phyloP scores from a whole-genome alignment of 2,329 filamentous ascomycete genomes.

The Alternaria dauci region DNA sequence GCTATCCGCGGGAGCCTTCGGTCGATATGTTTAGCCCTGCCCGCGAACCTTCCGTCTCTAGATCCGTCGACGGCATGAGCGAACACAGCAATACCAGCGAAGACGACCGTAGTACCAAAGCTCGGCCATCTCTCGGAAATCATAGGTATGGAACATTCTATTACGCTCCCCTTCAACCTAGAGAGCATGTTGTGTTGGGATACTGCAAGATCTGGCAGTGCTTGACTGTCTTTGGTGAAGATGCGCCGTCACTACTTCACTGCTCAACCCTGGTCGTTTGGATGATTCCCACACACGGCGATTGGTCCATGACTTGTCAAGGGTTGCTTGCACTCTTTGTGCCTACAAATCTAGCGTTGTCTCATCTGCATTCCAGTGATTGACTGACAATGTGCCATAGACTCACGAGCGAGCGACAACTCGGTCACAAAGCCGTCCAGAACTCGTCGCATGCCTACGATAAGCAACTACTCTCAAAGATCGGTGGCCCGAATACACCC shows the following conservation, averaged over 20 bases:
- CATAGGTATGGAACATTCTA: slow-evolving; percentile 51
- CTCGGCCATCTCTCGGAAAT: slow-evolving; percentile 50
- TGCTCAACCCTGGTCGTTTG: not conserved
- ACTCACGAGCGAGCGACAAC: slow-evolving; percentile 66
- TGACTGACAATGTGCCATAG: slow-evolving; percentile 49
- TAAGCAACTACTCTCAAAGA: slow-evolving; percentile 68
- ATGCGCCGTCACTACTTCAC: not conserved
- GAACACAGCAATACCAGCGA: slow-evolving; percentile 45
- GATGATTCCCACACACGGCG: not conserved
- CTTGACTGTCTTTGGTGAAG: slow-evolving; percentile 1
- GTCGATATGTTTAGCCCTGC: slow-evolving; percentile 43
- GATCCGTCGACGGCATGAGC: slow-evolving; percentile 49
- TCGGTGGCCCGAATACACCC: slow-evolving; percentile 66
- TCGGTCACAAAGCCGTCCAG: slow-evolving; percentile 65
- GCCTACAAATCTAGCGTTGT: not conserved
- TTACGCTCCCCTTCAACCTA: not conserved
- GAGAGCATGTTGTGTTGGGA: not conserved
- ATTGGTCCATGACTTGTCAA: slow-evolving; percentile 3
- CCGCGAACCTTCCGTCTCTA: slow-evolving; percentile 53
- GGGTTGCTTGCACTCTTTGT: not conserved
- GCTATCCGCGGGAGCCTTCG: slow-evolving; percentile 37
- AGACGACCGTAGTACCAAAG: slow-evolving; percentile 46
- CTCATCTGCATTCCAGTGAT: slow-evolving; percentile 8
- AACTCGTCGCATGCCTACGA: slow-evolving; percentile 70
- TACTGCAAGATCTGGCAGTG: not conserved